Base-by-base conservation (phyloP, 2,329 filamentous ascomycete species). In the Cladophialophora immunda region DNA sequence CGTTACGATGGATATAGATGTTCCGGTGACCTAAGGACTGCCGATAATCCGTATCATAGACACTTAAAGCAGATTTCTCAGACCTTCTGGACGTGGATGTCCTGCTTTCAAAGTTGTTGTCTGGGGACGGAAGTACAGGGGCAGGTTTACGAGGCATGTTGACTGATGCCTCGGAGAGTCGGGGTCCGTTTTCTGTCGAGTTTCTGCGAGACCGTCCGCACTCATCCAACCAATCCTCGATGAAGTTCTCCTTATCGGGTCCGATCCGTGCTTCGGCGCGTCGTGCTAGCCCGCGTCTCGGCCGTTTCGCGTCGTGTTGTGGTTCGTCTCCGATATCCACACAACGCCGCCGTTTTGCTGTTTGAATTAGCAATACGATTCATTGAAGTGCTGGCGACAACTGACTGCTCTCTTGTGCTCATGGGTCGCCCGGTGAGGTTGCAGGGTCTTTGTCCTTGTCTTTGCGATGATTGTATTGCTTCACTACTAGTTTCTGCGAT, bases 151-250 rank as follows among this genome's bases (percentile, higher is more conserved):
- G 29, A 3, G 56, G 36, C 62, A 65, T 58, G n/a, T 64, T 57
- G 34, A 27, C 54, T 8, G n/a, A 45, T 41, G 13, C 29, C 15
- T 63, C 38, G 19, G 38, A 19, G 29, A 53, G n/a, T 45, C n/a
- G 52, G 41, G 41, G 2, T 55, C 60, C 59, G 55, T 53, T 56
- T 29, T 58, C 54, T 53, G 64, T 53, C 32, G 60, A 56, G 30
- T 45, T 9, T 52, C 47, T 64, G 13, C 41, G 30, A 56, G 61
- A 56, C 60, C 65, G 58, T n/a, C 2, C 55, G 36, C 52, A 53
- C 15, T 62, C 41, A 17, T 66, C 58, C 27, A 68, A 29, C 66
- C 66, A 68, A 29, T 60, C 19, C 54, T 68, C 58, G 34, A 68
- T 62, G 53, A 58, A 62, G 56, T 27, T 36, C 27, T 65, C 47